These are phyloP conservation scores for Nicotiana sylvestris DNA, from an alignment of 257 asterid genomes.

Conservation along the genomic window DNA sequence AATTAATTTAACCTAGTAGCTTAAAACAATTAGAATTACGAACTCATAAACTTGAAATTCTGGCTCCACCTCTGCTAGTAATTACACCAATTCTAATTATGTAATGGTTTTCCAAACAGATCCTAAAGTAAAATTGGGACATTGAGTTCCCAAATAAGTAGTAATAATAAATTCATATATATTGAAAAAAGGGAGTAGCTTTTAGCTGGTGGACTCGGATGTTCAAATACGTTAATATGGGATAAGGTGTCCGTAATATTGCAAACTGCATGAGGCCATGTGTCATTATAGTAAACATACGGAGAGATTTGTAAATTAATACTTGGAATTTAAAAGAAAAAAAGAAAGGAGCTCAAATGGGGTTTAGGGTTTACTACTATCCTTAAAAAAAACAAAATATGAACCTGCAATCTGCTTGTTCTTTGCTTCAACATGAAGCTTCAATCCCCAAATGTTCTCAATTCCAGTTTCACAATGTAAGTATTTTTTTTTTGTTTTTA, in stretches of 20 bases:
- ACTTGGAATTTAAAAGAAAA: not conserved
- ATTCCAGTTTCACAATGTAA: constrained; percentile 38
- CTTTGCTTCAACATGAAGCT: constrained; percentile 35
- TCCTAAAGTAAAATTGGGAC: too few relatives aligned
- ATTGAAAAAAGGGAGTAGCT: too few relatives aligned
- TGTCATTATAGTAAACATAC: not conserved
- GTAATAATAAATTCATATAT: too few relatives aligned
- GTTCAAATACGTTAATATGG: not conserved
- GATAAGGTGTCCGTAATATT: not conserved
- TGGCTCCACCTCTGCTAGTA: too few relatives aligned
- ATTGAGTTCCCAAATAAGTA: too few relatives aligned
- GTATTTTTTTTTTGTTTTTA: constrained; percentile 13
- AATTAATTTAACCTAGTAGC: too few relatives aligned
- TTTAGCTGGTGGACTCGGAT: too few relatives aligned
- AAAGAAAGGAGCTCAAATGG: not conserved
- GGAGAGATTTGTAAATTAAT: not conserved
- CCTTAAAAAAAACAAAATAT: constrained; percentile 19
- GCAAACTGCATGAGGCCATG: not conserved
- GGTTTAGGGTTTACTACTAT: constrained; percentile 23
- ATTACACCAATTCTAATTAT: too few relatives aligned
- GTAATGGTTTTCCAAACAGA: too few relatives aligned
- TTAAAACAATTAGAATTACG: too few relatives aligned
- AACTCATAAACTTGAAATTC: too few relatives aligned
- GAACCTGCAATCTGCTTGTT: constrained; percentile 46
- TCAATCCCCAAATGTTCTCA: constrained; percentile 26